These are phyloP conservation scores for Oryza glumipatula DNA, from an alignment of 176 grass and related monocot species.

Conservation along the genomic window DNA sequence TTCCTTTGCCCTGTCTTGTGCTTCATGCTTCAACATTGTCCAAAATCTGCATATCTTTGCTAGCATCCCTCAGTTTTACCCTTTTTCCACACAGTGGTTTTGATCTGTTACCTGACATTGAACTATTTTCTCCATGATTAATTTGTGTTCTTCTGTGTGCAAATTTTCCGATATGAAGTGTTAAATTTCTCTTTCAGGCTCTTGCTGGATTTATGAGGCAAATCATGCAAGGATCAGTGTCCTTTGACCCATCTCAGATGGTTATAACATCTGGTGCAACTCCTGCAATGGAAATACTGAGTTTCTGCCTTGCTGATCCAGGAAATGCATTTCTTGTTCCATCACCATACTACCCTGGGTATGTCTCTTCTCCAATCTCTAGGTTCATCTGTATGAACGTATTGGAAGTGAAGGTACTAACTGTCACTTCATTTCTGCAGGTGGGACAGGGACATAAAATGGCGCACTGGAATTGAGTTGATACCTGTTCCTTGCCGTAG, in stretches of 20 bases:
- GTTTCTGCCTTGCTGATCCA: conserved; percentile 88
- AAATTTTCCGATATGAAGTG: conserved; percentile 32
- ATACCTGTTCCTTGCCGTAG: conserved; percentile 94
- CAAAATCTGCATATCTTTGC: not conserved
- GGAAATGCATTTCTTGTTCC: conserved; percentile 99
- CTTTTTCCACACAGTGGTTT: not conserved
- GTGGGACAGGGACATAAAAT: conserved; percentile 95
- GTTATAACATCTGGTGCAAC: conserved; percentile 86
- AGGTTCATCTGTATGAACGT: not conserved
- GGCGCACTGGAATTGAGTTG: conserved; percentile 81
- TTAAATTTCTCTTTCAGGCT: conserved; percentile 62
- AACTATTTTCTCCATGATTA: not conserved
- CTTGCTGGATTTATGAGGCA: conserved; percentile 86
- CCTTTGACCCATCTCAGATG: conserved; percentile 83
- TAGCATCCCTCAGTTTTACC: not conserved
- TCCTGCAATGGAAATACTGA: conserved; percentile 89
- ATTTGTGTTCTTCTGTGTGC: not conserved
- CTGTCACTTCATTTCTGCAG: conserved; percentile 40
- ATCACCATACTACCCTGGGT: conserved; percentile 98
- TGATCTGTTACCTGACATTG: not conserved
- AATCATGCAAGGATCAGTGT: conserved; percentile 70
- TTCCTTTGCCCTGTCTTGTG: not conserved
- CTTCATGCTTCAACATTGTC: not conserved
- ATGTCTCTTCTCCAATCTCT: conserved; percentile 25
- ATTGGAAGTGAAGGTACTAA: conserved; percentile 4